phyloP scores from a whole-genome alignment of 441 rosid species.

The Populus tomentosa region DNA sequence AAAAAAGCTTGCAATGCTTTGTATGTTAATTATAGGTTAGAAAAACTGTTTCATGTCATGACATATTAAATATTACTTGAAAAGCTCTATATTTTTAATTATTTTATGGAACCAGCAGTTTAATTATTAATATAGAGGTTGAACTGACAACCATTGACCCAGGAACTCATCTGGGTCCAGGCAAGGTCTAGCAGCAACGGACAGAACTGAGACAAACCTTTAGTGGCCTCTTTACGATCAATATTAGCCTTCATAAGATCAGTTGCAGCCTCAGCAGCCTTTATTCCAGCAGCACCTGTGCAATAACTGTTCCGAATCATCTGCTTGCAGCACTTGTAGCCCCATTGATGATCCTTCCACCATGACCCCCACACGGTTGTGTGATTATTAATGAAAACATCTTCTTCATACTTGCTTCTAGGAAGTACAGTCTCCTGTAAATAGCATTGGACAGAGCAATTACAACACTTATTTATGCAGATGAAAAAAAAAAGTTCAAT shows the following conservation, averaged over 20 bases:
- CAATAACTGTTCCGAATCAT: constrained; percentile 57
- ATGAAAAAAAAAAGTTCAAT: neutral
- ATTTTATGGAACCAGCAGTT: neutral
- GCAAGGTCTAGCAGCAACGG: neutral
- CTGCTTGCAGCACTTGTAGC: constrained; percentile 62
- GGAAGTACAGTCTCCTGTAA: constrained; percentile 50
- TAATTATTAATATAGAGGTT: neutral
- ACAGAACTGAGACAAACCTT: constrained; percentile 23
- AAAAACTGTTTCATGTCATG: neutral
- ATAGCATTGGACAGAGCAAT: constrained; percentile 5
- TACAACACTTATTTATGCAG: neutral
- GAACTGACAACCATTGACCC: neutral
- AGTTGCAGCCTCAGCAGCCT: constrained; percentile 58
- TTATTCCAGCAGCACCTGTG: constrained; percentile 62
- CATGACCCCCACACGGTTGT: constrained; percentile 66
- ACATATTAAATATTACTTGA: neutral
- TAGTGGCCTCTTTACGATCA: constrained; percentile 48
- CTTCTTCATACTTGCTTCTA: constrained; percentile 63
- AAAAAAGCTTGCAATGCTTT: neutral
- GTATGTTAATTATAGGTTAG: neutral
- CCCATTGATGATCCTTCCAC: constrained; percentile 73
- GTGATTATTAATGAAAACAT: constrained; percentile 51
- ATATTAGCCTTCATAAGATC: constrained; percentile 62
- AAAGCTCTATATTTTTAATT: neutral
- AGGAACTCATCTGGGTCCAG: neutral